Conservation (phyloP, 306 rosid genomes). For the Quercus agrifolia region DNA sequence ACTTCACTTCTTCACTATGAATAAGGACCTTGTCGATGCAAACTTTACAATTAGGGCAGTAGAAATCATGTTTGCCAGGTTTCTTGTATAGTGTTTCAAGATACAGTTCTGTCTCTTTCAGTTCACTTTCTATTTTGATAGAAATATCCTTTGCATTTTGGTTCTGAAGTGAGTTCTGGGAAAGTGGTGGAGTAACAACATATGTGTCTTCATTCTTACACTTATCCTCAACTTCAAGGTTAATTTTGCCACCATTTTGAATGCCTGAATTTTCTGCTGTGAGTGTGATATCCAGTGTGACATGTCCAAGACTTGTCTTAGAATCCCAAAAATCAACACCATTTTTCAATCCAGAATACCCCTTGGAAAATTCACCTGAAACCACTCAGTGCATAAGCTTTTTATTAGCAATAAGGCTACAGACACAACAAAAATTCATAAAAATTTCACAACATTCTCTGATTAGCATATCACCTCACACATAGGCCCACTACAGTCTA, state of each 20-base stretch:
- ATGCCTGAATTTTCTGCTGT: neutral
- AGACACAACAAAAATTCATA: too few relatives aligned
- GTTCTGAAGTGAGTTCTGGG: neutral
- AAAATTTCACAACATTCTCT: too few relatives aligned
- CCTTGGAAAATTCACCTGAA: conserved; percentile 24
- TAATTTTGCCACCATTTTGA: neutral
- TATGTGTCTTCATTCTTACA: neutral
- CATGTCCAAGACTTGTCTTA: conserved; percentile 6
- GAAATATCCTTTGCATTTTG: neutral
- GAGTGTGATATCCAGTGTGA: neutral
- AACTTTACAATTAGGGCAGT: conserved; percentile 67
- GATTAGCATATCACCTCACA: too few relatives aligned
- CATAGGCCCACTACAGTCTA: too few relatives aligned
- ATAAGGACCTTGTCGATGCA: conserved; percentile 67
- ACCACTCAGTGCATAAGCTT: neutral
- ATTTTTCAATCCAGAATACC: conserved; percentile 1
- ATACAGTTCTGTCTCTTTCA: conserved; percentile 19
- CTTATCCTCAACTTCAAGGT: neutral
- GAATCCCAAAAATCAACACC: neutral
- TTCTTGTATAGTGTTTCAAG: conserved; percentile 23
- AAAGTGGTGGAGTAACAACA: conserved; percentile 18
- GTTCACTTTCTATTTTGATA: conserved; percentile 18
- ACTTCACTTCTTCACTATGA: conserved; percentile 33
- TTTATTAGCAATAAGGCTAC: too few relatives aligned
- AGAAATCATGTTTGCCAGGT: conserved; percentile 54